phyloP scores from a whole-genome alignment of 331 rosid genomes.

The Ulmus americana region DNA sequence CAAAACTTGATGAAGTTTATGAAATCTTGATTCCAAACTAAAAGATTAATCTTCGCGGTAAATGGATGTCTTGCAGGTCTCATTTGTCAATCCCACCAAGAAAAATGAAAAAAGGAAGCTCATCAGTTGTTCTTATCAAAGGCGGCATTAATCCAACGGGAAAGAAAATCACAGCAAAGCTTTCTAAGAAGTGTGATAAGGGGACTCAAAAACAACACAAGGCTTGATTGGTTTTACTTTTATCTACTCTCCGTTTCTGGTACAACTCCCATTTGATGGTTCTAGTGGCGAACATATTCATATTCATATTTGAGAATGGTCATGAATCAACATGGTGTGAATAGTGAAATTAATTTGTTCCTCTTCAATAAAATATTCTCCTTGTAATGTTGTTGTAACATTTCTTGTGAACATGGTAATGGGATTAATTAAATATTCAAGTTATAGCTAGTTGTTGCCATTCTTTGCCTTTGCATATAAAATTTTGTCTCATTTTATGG shows the following conservation, averaged over 20 bases:
- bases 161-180: slow-evolving; percentile 33
- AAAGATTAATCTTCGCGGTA: slow-evolving; percentile 3
- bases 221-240: slow-evolving; percentile 18
- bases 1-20: slow-evolving; percentile 9
- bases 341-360: not conserved
- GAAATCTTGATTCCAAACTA: slow-evolving; percentile 4
- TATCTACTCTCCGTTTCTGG: no score
- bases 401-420: not conserved
- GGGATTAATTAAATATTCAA: not conserved
- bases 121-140: slow-evolving; percentile 37
- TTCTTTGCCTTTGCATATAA: not conserved
- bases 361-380: not conserved
- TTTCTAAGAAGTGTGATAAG: slow-evolving; percentile 21
- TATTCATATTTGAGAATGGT: not conserved
- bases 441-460: not conserved
- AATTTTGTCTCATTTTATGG: not conserved
- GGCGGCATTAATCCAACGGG: slow-evolving; percentile 20
- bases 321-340: not conserved
- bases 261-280: no score
- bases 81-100: slow-evolving; percentile 30
- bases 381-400: not conserved
- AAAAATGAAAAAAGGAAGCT: slow-evolving; percentile 34
- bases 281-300: not conserved
- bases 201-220: slow-evolving; percentile 23
- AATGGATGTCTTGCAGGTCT: slow-evolving; percentile 31